phyloP scores from a whole-genome alignment of 169 alveolate species.

The Cryptosporidium sp. region DNA sequence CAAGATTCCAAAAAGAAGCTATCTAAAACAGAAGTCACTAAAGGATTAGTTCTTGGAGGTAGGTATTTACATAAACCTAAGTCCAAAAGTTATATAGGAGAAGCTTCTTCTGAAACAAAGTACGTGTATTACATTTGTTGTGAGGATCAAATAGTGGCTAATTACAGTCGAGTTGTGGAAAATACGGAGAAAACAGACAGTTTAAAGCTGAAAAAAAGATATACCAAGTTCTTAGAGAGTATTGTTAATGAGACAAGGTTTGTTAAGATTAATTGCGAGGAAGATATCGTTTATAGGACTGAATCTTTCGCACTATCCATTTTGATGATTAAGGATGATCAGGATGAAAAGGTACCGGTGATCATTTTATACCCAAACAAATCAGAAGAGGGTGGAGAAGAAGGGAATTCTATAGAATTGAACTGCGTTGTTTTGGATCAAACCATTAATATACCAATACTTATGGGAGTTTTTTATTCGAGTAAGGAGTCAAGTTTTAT shows the following conservation, averaged over 20 bases:
- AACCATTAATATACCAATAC: background rate
- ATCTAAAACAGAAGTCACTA: background rate
- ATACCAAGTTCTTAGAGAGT: background rate
- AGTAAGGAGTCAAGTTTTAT: background rate
- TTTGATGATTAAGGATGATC: background rate
- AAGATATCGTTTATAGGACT: background rate
- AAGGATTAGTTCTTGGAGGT: background rate
- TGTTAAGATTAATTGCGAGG: background rate
- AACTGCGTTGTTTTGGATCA: background rate
- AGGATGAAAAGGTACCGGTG: background rate
- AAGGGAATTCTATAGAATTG: background rate
- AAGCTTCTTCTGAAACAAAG: background rate
- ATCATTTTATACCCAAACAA: background rate
- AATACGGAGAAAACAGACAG: background rate
- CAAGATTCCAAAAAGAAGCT: background rate
- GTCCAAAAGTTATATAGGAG: background rate
- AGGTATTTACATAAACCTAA: background rate
- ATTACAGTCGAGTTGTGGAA: background rate
- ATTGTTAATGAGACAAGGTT: constrained; percentile 6
- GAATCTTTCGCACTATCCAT: background rate
- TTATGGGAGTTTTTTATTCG: background rate
- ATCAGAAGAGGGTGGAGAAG: background rate
- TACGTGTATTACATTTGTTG: background rate
- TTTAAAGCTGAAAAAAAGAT: background rate
- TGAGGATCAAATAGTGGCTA: background rate